A percentile compares a stretch with the other conserved stretches of the same genome.
Conservation (phyloP, 148 eudicot genomes). For the Vaccinium darrowii region DNA sequence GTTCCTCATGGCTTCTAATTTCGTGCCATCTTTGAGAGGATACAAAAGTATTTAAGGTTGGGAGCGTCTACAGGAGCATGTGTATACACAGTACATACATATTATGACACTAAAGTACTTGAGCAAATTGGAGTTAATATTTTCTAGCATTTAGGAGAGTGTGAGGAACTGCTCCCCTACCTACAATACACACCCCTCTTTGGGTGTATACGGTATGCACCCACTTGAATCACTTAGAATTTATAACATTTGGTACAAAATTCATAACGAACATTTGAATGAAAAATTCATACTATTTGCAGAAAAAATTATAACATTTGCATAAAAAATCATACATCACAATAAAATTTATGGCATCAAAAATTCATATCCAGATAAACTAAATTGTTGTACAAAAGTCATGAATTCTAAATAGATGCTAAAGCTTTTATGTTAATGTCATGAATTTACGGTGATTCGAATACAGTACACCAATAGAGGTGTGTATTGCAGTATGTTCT, state of each 20-base stretch:
- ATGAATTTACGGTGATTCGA: background rate
- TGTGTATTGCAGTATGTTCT: background rate
- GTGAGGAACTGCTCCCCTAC: background rate
- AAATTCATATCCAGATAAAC: background rate
- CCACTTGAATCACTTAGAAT: background rate
- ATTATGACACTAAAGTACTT: background rate
- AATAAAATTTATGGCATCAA: background rate
- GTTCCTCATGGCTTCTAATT: no score
- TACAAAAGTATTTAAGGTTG: background rate
- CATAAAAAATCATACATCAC: no score
- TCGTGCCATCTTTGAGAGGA: no score
- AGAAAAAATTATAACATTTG: background rate
- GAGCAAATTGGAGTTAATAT: background rate
- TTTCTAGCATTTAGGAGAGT: background rate
- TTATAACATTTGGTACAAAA: background rate
- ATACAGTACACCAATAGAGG: no score
- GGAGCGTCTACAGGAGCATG: background rate
- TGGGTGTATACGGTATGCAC: background rate
- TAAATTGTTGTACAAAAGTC: background rate
- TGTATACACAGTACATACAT: background rate
- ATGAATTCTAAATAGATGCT: no score
- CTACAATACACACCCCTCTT: background rate
- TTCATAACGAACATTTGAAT: no score
- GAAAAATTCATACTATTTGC: background rate
- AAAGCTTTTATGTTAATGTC: background rate